Base-by-base conservation (phyloP, 805 yeast genomes). In the Saccharomycopsis schoenii region DNA sequence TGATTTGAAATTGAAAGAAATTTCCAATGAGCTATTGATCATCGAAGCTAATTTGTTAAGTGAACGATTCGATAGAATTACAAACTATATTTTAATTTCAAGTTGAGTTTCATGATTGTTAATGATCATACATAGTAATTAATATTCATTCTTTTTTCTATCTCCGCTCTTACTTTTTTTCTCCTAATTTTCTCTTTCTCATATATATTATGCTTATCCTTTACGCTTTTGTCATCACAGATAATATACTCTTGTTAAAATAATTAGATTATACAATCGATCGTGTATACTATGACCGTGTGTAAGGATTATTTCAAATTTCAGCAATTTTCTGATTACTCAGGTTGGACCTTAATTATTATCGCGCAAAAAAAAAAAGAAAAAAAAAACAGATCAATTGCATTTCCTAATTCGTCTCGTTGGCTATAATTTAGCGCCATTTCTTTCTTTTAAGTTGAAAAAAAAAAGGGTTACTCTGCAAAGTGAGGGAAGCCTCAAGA, bases 31-130 rank as follows among this genome's bases (percentile, higher is more conserved):
- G 65, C 69, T 78, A 55, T 69, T 77, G 60, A 67, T 70, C 42
- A 75, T 78, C 42, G 77, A 77, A 61, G 70, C 76, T 4, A 75
- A 73, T 60, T 68, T 78, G 63, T 65, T 71, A 17, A 71, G 75
- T 62, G 82, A 78, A 62, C 66, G 82, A 37, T 77, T 78, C 57
- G 81, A 78, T 61, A 72, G 78, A n/a, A 70, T 78, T 71, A 77
- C 80, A 11, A 77, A 79, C 29, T 77, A 76, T 66, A 68, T 78
- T 43, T 76, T 78, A 29, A 72, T 77, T n/a, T 70, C 79, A 2
- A 76, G 76, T 15, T 76, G 67, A 55, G 17, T 34, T 6, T 42
- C 15, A 5, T 37, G 15, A 4, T 37, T 15, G 47, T 15, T 41
- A 41, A 41, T 41, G 19, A 41, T 41, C 5, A 41, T 41, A 41